Percentiles rank a stretch among this genome's conserved stretches.
Conservation (phyloP, 441 rosid genomes). For the Pelargonium citronellum region DNA sequence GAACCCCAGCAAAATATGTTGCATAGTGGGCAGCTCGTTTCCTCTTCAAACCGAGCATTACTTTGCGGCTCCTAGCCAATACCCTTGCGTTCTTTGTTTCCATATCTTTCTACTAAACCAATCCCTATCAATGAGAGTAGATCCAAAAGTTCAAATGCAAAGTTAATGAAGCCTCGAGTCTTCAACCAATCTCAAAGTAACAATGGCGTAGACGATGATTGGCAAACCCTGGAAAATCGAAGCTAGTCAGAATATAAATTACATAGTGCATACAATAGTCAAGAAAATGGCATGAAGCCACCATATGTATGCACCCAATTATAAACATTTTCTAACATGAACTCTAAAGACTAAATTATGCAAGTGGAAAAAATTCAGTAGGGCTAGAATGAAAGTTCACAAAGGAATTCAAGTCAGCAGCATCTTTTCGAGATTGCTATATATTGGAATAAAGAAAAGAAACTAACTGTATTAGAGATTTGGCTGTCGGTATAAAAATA, state of each 20-base stretch:
- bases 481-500: not conserved
- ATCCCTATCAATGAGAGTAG: conserved; percentile 48
- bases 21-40: conserved; percentile 41
- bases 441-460: not conserved
- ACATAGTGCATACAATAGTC: not conserved
- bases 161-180: conserved; percentile 29
- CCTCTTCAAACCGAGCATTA: conserved; percentile 49
- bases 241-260: not conserved
- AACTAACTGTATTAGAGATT: not conserved
- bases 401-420: not conserved
- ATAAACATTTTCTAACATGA: not conserved
- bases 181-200: conserved; percentile 27
- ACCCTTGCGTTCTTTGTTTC: conserved; percentile 61
- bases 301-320: not conserved
- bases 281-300: not conserved
- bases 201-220: conserved; percentile 18
- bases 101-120: conserved; percentile 58
- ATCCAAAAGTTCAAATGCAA: conserved; percentile 34
- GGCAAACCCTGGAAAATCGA: conserved; percentile 31
- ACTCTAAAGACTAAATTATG: not conserved
- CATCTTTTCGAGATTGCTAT: not conserved
- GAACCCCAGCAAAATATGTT: conserved; percentile 37
- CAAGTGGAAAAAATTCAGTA: not conserved
- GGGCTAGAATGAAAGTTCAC: not conserved
- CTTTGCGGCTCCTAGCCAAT: conserved; percentile 55